Evolutionary conservation across 177 flowering plant species (phyloP).

Genomic region (Vitis hybrid): DNA sequence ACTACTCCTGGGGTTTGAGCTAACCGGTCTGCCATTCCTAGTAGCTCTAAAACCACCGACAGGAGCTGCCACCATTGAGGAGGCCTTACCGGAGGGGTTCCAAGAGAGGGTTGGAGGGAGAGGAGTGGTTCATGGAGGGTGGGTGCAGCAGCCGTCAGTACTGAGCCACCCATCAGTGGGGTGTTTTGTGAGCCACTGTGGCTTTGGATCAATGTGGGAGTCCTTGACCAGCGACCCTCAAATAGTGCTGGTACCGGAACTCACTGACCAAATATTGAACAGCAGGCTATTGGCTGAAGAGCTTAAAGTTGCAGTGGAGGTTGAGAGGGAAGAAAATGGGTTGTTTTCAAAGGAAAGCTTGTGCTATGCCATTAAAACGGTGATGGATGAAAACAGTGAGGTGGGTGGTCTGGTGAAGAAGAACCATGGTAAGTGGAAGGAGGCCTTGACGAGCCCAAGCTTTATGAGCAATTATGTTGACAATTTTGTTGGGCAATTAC

Average conservation of each 20-base stretch:
- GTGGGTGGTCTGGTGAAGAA: constrained; percentile 28
- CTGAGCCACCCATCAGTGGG: constrained; percentile 42
- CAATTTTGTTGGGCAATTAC: constrained; percentile 26
- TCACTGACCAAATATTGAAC: constrained; percentile 52
- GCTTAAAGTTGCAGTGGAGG: constrained; percentile 48
- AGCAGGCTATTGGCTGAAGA: constrained; percentile 41
- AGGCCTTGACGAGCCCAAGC: constrained; percentile 25
- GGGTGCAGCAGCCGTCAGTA: constrained; percentile 36
- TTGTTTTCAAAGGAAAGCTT: constrained; percentile 44
- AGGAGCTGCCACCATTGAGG: constrained; percentile 11
- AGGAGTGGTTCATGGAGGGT: constrained; percentile 28
- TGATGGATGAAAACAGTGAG: constrained; percentile 46
- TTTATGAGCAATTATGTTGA: constrained; percentile 36
- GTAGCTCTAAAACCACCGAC: too few relatives aligned
- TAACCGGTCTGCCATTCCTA: too few relatives aligned
- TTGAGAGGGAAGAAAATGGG: constrained; percentile 41
- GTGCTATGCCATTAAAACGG: constrained; percentile 35
- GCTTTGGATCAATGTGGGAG: constrained; percentile 54
- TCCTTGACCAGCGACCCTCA: constrained; percentile 36
- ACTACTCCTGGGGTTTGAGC: too few relatives aligned
- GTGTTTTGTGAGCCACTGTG: constrained; percentile 52
- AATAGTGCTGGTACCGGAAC: constrained; percentile 43
- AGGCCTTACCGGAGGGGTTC: constrained; percentile 30
- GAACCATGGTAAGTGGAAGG: constrained; percentile 44
- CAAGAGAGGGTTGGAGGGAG: constrained; percentile 18